These are phyloP conservation scores for Citrus trifoliata DNA, from an alignment of 345 rosid genomes.

Conservation along the genomic window DNA sequence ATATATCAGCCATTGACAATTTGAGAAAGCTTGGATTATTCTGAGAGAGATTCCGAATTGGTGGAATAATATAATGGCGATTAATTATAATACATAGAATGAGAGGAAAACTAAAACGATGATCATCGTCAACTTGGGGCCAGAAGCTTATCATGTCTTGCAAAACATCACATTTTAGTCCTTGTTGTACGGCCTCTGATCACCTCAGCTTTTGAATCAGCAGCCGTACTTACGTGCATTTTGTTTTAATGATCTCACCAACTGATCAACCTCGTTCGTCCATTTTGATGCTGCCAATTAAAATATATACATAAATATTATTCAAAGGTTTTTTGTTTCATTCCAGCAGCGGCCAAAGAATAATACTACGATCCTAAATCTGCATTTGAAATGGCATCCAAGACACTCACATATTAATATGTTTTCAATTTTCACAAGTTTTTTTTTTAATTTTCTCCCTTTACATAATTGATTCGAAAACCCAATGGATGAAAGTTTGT, in stretches of 20 bases:
- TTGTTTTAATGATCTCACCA: background rate
- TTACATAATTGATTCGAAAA: too few species aligned
- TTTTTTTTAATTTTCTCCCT: too few species aligned
- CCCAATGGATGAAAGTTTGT: too few species aligned
- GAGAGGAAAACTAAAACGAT: background rate
- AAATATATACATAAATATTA: background rate
- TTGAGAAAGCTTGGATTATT: background rate
- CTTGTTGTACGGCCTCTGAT: slow-evolving; percentile 1
- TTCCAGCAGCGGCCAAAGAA: background rate
- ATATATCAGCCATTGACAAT: background rate
- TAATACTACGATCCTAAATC: background rate
- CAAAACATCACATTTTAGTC: slow-evolving; percentile 8
- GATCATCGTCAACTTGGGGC: background rate
- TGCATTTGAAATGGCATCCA: background rate
- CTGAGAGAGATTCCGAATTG: background rate
- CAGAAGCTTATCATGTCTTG: background rate
- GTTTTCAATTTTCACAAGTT: background rate
- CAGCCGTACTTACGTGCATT: background rate
- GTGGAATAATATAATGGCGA: background rate
- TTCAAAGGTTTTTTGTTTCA: background rate
- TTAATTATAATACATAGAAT: background rate
- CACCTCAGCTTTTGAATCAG: background rate
- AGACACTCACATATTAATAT: background rate
- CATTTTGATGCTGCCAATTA: background rate
- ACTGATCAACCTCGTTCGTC: slow-evolving; percentile 1